These are phyloP conservation scores for Fusarium coffeatum DNA, from an alignment of 2,329 filamentous ascomycete genomes.

Conservation along the genomic window DNA sequence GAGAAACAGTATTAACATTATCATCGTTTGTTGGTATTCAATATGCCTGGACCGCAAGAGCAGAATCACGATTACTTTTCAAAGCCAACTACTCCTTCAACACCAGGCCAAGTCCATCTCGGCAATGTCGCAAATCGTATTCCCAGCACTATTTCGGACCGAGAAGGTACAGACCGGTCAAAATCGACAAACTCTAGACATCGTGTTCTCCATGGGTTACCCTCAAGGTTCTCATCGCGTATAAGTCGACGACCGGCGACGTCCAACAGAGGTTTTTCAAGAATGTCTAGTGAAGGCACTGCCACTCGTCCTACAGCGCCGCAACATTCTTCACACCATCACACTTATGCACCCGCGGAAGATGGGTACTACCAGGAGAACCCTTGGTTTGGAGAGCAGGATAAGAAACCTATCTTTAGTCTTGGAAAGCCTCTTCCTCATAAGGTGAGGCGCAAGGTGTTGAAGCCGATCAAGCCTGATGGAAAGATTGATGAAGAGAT, in stretches of 20 bases:
- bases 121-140: slow-evolving; percentile 22
- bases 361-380: slow-evolving; percentile 36
- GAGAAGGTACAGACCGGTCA: not conserved
- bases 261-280: not conserved
- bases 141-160: slow-evolving; percentile 21
- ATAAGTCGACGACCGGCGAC: slow-evolving; percentile 3
- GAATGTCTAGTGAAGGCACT: slow-evolving; percentile 3
- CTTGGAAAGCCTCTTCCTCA: slow-evolving; percentile 38
- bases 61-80: slow-evolving; percentile 26
- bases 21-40: fast-evolving
- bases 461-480: slow-evolving; percentile 2
- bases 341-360: slow-evolving; percentile 27
- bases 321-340: slow-evolving; percentile 1
- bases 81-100: slow-evolving; percentile 9
- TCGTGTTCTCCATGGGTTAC: slow-evolving; percentile 1
- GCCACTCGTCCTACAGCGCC: not conserved
- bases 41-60: slow-evolving; percentile 8
- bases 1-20: not conserved
- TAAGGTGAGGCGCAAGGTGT: slow-evolving; percentile 22
- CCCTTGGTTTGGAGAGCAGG: slow-evolving; percentile 33
- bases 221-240: slow-evolving; percentile 7
- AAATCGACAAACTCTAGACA: slow-evolving; percentile 4
- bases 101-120: slow-evolving; percentile 24
- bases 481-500: slow-evolving; percentile 28
- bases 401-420: slow-evolving; percentile 36